phyloP scores from a whole-genome alignment of 2,329 filamentous ascomycete species.

The Scleromitrula shiraiana region DNA sequence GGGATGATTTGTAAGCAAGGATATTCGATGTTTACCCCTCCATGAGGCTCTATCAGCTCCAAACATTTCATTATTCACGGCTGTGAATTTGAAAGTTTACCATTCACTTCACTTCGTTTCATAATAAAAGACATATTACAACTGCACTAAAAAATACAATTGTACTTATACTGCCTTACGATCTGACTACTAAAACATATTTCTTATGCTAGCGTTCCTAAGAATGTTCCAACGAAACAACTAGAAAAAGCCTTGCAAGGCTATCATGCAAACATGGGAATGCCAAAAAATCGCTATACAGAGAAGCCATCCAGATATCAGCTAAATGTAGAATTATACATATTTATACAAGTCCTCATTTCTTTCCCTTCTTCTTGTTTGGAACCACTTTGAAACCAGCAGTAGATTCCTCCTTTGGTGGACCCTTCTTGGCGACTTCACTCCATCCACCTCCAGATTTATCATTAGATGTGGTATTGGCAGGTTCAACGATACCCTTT shows the following conservation, averaged over 20 bases:
- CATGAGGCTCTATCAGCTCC: too few relatives aligned
- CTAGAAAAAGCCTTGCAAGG: too few relatives aligned
- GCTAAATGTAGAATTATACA: constrained; percentile 19
- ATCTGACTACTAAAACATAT: too few relatives aligned
- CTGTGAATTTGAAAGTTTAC: too few relatives aligned
- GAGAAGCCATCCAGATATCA: constrained; percentile 16
- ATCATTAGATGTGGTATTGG: constrained; percentile 43
- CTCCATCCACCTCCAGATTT: constrained; percentile 73
- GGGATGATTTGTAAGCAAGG: constrained; percentile 8
- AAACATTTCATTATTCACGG: too few relatives aligned
- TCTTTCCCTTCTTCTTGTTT: constrained; percentile 86
- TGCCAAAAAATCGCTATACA: constrained; percentile 16
- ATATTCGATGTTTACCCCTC: too few relatives aligned
- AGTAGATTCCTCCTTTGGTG: constrained; percentile 35
- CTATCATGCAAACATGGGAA: background rate
- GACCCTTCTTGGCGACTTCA: constrained; percentile 93
- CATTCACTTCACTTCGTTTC: too few relatives aligned
- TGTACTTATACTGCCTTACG: too few relatives aligned
- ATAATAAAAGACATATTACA: too few relatives aligned
- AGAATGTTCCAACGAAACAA: too few relatives aligned
- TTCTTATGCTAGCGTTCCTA: too few relatives aligned
- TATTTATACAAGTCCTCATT: constrained; percentile 35
- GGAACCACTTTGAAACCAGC: constrained; percentile 80
- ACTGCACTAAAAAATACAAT: too few relatives aligned
- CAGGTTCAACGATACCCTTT: constrained; percentile 73